phyloP scores from a whole-genome alignment of 2,329 filamentous ascomycete species.

The Diaporthe velutina region DNA sequence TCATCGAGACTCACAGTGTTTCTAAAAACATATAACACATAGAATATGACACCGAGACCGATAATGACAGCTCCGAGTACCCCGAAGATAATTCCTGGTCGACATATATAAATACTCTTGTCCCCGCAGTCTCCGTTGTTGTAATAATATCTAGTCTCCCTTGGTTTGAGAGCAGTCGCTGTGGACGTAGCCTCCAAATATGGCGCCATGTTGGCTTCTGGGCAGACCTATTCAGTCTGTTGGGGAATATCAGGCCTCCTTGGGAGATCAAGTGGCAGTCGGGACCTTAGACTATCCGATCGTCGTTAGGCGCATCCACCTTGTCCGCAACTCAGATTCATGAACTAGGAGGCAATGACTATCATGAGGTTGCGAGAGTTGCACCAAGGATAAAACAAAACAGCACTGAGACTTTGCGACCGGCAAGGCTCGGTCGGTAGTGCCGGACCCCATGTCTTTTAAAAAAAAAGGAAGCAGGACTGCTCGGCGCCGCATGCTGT shows the following conservation, averaged over 20 bases:
- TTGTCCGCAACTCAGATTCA: background rate
- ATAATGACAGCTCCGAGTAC: background rate
- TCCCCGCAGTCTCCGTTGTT: slow-evolving; percentile 10
- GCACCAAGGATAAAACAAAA: background rate
- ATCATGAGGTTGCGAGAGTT: background rate
- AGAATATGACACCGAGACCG: background rate
- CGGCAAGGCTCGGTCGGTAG: background rate
- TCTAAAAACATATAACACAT: background rate
- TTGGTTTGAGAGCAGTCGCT: background rate
- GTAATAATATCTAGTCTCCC: slow-evolving; percentile 3
- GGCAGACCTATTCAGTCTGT: background rate
- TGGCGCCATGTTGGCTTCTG: background rate
- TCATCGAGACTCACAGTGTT: background rate
- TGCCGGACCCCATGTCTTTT: background rate
- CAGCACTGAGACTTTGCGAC: background rate
- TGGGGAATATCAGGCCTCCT: background rate
- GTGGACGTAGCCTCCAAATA: background rate
- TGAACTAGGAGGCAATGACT: background rate
- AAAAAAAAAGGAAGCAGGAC: background rate
- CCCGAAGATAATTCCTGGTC: slow-evolving; percentile 10
- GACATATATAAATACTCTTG: slow-evolving; percentile 3
- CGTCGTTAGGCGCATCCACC: background rate
- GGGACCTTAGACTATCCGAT: background rate
- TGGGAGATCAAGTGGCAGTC: background rate
- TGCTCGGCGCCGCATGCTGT: slow-evolving; percentile 11